phyloP scores from a whole-genome alignment of 768 basidiomycete species.

The Russula lepida region DNA sequence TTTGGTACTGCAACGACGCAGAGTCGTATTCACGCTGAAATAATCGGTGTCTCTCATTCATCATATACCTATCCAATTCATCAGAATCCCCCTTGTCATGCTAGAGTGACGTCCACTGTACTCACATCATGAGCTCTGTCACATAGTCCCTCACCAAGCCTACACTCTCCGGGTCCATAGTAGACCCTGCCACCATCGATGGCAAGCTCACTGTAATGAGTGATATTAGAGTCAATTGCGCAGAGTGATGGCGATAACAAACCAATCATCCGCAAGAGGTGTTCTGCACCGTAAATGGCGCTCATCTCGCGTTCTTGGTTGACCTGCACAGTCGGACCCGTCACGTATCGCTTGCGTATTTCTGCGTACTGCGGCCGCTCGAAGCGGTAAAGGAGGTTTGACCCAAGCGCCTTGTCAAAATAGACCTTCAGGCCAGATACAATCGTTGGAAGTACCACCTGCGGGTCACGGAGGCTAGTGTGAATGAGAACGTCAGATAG shows the following conservation, averaged over 20 bases:
- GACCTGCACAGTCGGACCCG: constrained; percentile 59
- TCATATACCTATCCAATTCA: constrained; percentile 11
- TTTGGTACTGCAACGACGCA: constrained; percentile 20
- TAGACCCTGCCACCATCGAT: constrained; percentile 79
- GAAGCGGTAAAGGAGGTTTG: constrained; percentile 88
- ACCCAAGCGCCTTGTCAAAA: constrained; percentile 86
- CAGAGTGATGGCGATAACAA: constrained; percentile 25
- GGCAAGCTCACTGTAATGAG: constrained; percentile 71
- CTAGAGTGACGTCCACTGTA: constrained; percentile 6
- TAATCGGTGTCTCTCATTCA: constrained; percentile 14
- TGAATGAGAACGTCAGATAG: not conserved
- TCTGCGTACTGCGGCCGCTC: constrained; percentile 91
- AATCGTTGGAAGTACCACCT: constrained; percentile 67
- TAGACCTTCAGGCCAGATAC: constrained; percentile 81
- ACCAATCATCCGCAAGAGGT: constrained; percentile 89
- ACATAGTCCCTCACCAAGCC: constrained; percentile 79
- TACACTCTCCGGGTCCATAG: constrained; percentile 86
- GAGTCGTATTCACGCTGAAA: constrained; percentile 22
- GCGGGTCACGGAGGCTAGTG: constrained; percentile 57
- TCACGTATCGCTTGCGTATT: constrained; percentile 63
- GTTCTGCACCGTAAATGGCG: constrained; percentile 88
- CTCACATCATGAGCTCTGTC: constrained; percentile 76
- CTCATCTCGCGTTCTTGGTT: constrained; percentile 81
- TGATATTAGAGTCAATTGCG: not conserved
- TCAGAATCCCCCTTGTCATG: not conserved